A percentile compares a stretch with the other conserved stretches of the same genome.
phyloP scores from a whole-genome alignment of 2,329 filamentous ascomycete genomes.

The Apiospora pterosperma region DNA sequence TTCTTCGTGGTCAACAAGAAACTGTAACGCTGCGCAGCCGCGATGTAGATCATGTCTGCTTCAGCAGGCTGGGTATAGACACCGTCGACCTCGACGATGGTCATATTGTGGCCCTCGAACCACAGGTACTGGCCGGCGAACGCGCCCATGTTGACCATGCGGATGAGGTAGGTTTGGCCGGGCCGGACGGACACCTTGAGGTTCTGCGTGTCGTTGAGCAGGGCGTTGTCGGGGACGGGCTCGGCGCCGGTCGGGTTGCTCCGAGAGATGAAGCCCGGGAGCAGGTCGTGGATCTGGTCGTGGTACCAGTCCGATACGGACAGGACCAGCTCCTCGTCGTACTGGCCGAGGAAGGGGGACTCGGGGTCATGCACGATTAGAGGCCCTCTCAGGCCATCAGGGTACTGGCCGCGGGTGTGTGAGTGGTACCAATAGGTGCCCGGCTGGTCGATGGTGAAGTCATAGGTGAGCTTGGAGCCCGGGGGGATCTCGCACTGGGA shows the following conservation, averaged over 20 bases:
- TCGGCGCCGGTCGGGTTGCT: slow-evolving; percentile 56
- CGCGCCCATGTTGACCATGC: slow-evolving; percentile 69
- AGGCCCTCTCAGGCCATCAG: slow-evolving; percentile 64
- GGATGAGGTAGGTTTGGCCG: slow-evolving; percentile 69
- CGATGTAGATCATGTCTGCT: slow-evolving; percentile 62
- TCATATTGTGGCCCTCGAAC: slow-evolving; percentile 65
- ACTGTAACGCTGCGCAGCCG: slow-evolving; percentile 64
- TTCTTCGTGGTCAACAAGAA: slow-evolving; percentile 63
- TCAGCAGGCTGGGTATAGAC: slow-evolving; percentile 61
- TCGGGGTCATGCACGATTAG: slow-evolving; percentile 62
- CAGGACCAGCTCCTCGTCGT: slow-evolving; percentile 61
- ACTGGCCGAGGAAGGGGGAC: slow-evolving; percentile 52
- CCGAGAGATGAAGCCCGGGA: slow-evolving; percentile 48
- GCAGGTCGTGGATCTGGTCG: slow-evolving; percentile 45
- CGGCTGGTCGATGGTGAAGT: slow-evolving; percentile 65
- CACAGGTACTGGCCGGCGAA: slow-evolving; percentile 66
- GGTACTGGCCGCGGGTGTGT: slow-evolving; percentile 61
- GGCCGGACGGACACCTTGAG: slow-evolving; percentile 58
- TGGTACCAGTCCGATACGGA: slow-evolving; percentile 73
- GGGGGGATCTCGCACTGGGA: slow-evolving; percentile 66
- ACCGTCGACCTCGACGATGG: slow-evolving; percentile 70
- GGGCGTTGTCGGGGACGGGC: slow-evolving; percentile 63
- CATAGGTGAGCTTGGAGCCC: slow-evolving; percentile 64
- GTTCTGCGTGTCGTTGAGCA: slow-evolving; percentile 69
- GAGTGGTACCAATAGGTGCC: slow-evolving; percentile 82